These are phyloP conservation scores for Adansonia digitata DNA, from an alignment of 345 rosid genomes.

Conservation along the genomic window DNA sequence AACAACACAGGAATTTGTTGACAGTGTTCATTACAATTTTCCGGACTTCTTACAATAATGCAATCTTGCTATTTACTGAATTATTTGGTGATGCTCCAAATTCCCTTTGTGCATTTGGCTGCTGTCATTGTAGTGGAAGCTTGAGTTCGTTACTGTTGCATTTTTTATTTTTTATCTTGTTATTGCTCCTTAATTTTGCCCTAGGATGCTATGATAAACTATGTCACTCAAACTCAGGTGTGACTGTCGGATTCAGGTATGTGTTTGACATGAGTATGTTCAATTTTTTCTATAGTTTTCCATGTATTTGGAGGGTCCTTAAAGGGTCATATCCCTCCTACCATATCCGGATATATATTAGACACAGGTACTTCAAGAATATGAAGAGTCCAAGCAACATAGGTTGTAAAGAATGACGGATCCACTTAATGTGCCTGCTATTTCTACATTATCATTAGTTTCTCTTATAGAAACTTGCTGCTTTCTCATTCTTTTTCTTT, in stretches of 20 bases:
- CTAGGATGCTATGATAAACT: too few species aligned
- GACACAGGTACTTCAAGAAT: too few species aligned
- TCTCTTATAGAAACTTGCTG: neutral
- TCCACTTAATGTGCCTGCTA: neutral
- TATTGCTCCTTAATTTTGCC: too few species aligned
- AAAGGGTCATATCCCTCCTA: too few species aligned
- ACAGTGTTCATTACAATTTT: neutral
- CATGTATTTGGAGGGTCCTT: too few species aligned
- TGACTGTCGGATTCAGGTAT: too few species aligned
- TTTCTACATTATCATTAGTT: neutral
- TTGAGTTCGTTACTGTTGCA: neutral
- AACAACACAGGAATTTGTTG: neutral
- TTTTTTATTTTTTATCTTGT: too few species aligned
- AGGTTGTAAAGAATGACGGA: neutral
- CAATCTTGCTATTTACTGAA: neutral
- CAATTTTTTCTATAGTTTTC: too few species aligned
- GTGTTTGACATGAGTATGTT: too few species aligned
- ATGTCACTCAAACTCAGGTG: too few species aligned
- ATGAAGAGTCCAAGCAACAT: too few species aligned
- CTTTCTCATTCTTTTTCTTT: neutral
- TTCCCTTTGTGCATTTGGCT: conserved; percentile 5
- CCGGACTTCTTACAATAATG: neutral
- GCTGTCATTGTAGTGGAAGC: neutral
- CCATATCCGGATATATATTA: too few species aligned
- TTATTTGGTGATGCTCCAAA: neutral